Evolutionary conservation across 305 asterid species (phyloP), one percentile per base, ranked within the genome.

Genomic region (Solanum hybrid): DNA sequence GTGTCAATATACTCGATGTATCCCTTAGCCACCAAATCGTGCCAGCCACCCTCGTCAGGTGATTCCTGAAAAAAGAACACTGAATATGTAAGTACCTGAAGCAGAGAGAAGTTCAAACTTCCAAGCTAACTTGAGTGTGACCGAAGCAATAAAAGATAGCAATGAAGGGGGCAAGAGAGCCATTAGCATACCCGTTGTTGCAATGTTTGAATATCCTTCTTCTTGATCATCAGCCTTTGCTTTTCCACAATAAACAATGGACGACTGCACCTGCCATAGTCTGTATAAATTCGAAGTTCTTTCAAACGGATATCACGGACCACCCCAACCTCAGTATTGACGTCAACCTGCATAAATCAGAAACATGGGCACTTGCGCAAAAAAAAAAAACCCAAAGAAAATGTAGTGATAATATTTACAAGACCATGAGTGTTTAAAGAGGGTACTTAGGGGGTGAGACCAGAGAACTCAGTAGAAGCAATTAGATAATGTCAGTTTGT

Each of bases 261-360:
- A 60, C 99, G 99, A 93, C 99, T 97, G 97, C 99, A 97, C 90
- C 99, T 97, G 27, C 99, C 99, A 92, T 97, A 97, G 91, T 97
- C 99, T 13, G 99, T 97, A 89, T 96, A 96, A 88, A 96, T 95
- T n/a, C 99, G 94, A 36, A 96, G 98, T 92, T 97, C 99, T 89
- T 94, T 96, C 95, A 97, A 88, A 78, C 97, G 96, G 91, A 95
- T 94, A 95, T 97, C 99, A 75, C 98, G 98, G 79, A 97, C 98
- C 86, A 97, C 98, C 60, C 98, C 99, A 88, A 97, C 99, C 93
- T 97, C 99, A 17, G 99, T 97, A 93, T 96, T 97, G 78, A 97
- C 99, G 72, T 97, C 99, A 88, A 95, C 97, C 99, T 97, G 96
- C 35, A 26, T 37, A 12, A 78, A 88, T 60, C 26, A 80, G 42